phyloP scores from a whole-genome alignment of 345 rosid species.

The Eucalyptus polybractea region DNA sequence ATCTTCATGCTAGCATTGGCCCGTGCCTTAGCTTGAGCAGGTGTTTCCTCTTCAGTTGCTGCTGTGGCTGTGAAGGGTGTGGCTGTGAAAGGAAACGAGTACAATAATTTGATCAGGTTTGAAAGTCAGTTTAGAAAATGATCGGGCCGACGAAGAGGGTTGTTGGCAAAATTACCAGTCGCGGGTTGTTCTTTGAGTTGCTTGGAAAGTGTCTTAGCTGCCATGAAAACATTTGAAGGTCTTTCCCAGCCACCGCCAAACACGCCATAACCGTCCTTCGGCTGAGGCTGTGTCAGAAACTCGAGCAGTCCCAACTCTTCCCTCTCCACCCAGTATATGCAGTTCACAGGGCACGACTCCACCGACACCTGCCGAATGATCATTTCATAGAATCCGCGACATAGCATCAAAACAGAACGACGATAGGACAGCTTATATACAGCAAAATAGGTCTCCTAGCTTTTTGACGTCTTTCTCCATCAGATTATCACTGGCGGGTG shows the following conservation, averaged over 20 bases:
- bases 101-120: not conserved
- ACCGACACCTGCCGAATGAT: constrained; percentile 21
- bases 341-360: constrained; percentile 59
- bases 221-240: constrained; percentile 36
- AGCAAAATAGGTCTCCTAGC: not conserved
- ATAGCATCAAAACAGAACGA: not conserved
- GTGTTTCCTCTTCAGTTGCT: constrained; percentile 34
- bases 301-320: constrained; percentile 47
- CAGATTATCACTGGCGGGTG: not conserved
- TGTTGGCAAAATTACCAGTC: not conserved
- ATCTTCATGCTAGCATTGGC: constrained; percentile 21
- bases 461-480: not conserved
- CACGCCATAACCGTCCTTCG: constrained; percentile 33
- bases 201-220: constrained; percentile 34
- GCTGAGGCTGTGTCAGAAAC: constrained; percentile 33
- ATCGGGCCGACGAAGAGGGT: not conserved
- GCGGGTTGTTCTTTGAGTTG: constrained; percentile 16
- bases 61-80: constrained; percentile 5
- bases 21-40: constrained; percentile 47
- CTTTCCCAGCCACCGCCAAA: constrained; percentile 60
- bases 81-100: constrained; percentile 4
- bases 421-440: not conserved
- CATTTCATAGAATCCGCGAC: not conserved
- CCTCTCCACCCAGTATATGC: constrained; percentile 45
- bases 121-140: not conserved